phyloP scores from a whole-genome alignment of 768 basidiomycete genomes.

The Tulasnella sp. region DNA sequence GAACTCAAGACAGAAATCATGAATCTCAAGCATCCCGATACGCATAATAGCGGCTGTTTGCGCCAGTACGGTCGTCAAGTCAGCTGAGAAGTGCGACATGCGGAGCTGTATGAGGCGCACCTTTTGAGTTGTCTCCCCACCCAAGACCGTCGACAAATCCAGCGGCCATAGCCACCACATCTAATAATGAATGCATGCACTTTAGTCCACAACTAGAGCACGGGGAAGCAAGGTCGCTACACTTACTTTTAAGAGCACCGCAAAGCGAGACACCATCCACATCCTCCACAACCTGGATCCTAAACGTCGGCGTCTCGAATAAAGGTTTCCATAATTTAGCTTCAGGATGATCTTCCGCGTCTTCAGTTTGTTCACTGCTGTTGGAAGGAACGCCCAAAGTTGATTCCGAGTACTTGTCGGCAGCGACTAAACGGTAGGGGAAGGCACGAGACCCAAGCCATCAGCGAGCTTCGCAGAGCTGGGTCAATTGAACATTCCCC shows the following conservation, averaged over 20 bases:
- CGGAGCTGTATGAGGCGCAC: constrained; percentile 11
- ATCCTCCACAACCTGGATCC: constrained; percentile 37
- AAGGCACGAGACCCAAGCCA: neutral
- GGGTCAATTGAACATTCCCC: neutral
- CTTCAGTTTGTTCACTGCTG: neutral
- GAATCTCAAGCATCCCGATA: constrained; percentile 41
- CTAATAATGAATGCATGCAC: neutral
- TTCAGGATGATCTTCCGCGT: neutral
- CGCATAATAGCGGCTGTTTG: constrained; percentile 41
- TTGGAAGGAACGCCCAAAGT: constrained; percentile 33
- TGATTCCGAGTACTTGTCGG: constrained; percentile 39
- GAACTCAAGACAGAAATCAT: constrained; percentile 39
- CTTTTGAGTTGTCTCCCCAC: constrained; percentile 39
- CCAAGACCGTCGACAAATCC: constrained; percentile 39
- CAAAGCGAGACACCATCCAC: constrained; percentile 40
- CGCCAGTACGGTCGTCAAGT: neutral
- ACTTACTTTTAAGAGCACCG: constrained; percentile 38
- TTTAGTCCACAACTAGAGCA: neutral
- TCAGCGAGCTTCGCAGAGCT: neutral
- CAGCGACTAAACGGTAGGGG: constrained; percentile 30
- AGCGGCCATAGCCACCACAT: constrained; percentile 41
- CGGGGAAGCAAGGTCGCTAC: neutral
- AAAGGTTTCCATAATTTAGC: constrained; percentile 35
- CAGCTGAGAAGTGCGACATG: neutral
- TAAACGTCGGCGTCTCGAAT: constrained; percentile 36